Conservation (phyloP, 352 stramenopile species). For the Pythium monospermum region DNA sequence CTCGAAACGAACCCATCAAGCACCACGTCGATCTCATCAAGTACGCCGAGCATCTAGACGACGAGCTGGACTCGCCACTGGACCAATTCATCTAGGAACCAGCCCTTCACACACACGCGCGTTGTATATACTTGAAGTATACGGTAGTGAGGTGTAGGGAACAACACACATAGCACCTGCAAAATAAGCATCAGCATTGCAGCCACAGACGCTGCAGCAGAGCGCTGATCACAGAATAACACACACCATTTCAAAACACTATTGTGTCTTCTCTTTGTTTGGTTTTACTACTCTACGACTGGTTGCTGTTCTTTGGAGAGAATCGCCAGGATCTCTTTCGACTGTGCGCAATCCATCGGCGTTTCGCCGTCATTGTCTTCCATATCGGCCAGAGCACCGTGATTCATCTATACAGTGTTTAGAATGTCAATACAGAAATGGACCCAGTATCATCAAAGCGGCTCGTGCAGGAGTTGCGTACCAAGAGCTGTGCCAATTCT, state of each 20-base stretch:
- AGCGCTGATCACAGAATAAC: too few species aligned
- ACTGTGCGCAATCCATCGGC: constrained; percentile 37
- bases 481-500: constrained; percentile 54
- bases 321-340: constrained; percentile 37
- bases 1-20: constrained; percentile 70
- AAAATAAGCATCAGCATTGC: too few species aligned
- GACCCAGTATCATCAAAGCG: background rate
- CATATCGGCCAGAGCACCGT: constrained; percentile 56
- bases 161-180: too few species aligned
- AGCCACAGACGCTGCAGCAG: too few species aligned
- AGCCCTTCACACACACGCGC: too few species aligned
- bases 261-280: background rate
- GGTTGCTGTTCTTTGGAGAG: constrained; percentile 21
- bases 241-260: constrained; percentile 1
- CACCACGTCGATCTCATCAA: constrained; percentile 81
- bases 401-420: constrained; percentile 30
- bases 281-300: constrained; percentile 1
- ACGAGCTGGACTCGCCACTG: constrained; percentile 35
- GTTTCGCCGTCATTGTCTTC: constrained; percentile 70
- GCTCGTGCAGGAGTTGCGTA: too few species aligned
- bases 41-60: constrained; percentile 76
- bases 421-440: background rate
- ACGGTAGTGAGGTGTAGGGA: too few species aligned
- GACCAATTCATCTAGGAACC: constrained; percentile 65
- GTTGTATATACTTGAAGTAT: too few species aligned